These are phyloP conservation scores for Gigaspora rosea DNA, from an alignment of 192 early-diverging fungal species.

Conservation along the genomic window DNA sequence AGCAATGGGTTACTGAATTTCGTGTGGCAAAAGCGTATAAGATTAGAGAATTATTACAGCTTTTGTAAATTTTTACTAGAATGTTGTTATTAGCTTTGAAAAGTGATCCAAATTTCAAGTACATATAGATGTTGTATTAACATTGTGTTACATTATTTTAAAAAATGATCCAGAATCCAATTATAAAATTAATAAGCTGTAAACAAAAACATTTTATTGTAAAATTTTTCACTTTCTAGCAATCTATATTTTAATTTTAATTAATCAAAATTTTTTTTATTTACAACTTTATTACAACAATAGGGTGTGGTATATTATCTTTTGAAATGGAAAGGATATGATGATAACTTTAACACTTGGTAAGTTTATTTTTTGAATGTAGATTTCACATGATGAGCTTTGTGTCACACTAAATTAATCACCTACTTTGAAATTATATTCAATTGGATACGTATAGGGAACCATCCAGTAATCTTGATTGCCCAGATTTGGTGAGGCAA, in stretches of 20 bases:
- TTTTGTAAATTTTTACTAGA: no score
- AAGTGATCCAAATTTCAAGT: no score
- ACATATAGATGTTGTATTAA: no score
- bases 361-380: background rate
- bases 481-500: background rate
- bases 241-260: background rate
- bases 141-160: no score
- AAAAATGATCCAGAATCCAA: no score
- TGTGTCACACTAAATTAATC: background rate
- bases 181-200: no score
- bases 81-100: no score
- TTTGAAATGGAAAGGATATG: conserved; percentile 22
- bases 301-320: conserved; percentile 1
- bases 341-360: background rate
- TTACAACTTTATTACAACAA: background rate
- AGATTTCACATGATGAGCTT: background rate
- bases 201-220: no score
- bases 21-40: no score
- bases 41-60: no score
- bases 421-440: background rate
- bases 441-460: background rate
- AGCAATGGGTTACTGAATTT: no score
- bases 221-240: no score
- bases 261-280: background rate
- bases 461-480: conserved; percentile 13